Base-by-base conservation (phyloP, 2,329 filamentous ascomycete genomes). In the Talaromyces sp. region DNA sequence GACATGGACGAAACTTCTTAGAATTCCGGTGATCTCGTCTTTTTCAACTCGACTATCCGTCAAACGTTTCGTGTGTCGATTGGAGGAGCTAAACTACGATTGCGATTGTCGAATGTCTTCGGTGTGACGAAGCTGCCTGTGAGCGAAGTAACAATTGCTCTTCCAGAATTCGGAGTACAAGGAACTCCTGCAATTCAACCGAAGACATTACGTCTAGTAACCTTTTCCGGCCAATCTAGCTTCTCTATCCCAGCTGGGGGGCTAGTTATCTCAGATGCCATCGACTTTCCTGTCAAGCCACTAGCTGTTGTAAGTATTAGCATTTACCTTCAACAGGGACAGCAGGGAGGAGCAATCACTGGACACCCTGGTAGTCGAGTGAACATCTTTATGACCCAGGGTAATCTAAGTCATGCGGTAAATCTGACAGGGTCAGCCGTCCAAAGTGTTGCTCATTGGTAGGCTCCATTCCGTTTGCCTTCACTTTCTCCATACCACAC, bases 71-170 rank as follows among this genome's bases (percentile, higher is more conserved):
- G 85, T 64, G 75, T 86, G 65, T 84, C 85, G 8, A 77, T 86
- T 19, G 54, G 48, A 4, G 80, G 78, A 1, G 80, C 82, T 3
- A 79, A 83, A 24, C 79, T 89, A 62, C 83, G 87, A 10, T 72
- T 89, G 38, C 82, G 84, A 52, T 77, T 89, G 56, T 87, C 85
- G 50, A 89, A 90, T 68, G 83, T 81, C 0, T 89, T 89, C 64
- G 86, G 87, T 2, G 70, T 78, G 1, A 84, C 80, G 38, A 80
- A 85, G 63, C 75, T 89, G 2, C 79, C 83, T 51, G 83, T 89
- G 64, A 85, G 83, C 0, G 79, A 80, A 1, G 83, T 83, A 0
- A 83, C 84, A 0, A 70, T 89, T 6, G 83, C 84, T 0, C 73
- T 86, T 0, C 81, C 87, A 6, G 48, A n/a, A 0, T 43, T 60